Conservation (phyloP, 768 basidiomycete species). For the Macrolepiota albuminosa region DNA sequence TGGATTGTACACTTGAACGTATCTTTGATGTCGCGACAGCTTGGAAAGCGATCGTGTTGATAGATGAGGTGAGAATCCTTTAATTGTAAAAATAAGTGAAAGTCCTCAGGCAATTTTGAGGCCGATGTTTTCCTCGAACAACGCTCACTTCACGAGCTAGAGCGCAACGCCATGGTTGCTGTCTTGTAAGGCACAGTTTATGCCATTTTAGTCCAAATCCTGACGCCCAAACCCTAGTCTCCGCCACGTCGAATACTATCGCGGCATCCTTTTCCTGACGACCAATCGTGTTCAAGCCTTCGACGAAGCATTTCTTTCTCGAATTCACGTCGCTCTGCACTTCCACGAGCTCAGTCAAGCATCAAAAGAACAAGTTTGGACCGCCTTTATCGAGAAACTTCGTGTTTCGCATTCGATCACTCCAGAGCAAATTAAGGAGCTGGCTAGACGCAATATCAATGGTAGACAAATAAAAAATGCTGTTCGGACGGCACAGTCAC, state of each 20-base stretch:
- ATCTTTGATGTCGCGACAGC: slow-evolving; percentile 50
- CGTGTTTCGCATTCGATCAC: slow-evolving; percentile 31
- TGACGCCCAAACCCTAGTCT: slow-evolving; percentile 31
- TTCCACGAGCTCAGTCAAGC: slow-evolving; percentile 52
- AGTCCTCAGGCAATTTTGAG: slow-evolving; percentile 16
- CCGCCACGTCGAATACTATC: slow-evolving; percentile 54
- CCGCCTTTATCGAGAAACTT: slow-evolving; percentile 51
- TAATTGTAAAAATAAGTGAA: too few species aligned
- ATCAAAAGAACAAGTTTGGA: slow-evolving; percentile 59
- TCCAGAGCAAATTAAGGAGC: slow-evolving; percentile 35
- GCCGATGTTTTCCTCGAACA: slow-evolving; percentile 74
- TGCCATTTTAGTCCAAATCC: slow-evolving; percentile 10
- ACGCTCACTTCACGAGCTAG: slow-evolving; percentile 57
- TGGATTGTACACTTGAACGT: slow-evolving; percentile 41
- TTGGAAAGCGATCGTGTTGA: slow-evolving; percentile 58
- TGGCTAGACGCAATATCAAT: slow-evolving; percentile 52
- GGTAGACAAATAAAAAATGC: slow-evolving; percentile 71
- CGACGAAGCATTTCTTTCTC: slow-evolving; percentile 66
- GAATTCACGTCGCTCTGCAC: slow-evolving; percentile 63
- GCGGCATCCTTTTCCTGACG: slow-evolving; percentile 53
- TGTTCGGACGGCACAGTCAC: slow-evolving; percentile 56
- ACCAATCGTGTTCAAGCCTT: slow-evolving; percentile 56
- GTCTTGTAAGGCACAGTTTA: slow-evolving; percentile 41
- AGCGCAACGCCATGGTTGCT: slow-evolving; percentile 70
- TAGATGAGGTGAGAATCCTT: slow-evolving; percentile 38